Percentiles rank a stretch among this genome's conserved stretches.
Evolutionary conservation across 768 basidiomycete species (phyloP).

Genomic region (Tremella fuciformis): DNA sequence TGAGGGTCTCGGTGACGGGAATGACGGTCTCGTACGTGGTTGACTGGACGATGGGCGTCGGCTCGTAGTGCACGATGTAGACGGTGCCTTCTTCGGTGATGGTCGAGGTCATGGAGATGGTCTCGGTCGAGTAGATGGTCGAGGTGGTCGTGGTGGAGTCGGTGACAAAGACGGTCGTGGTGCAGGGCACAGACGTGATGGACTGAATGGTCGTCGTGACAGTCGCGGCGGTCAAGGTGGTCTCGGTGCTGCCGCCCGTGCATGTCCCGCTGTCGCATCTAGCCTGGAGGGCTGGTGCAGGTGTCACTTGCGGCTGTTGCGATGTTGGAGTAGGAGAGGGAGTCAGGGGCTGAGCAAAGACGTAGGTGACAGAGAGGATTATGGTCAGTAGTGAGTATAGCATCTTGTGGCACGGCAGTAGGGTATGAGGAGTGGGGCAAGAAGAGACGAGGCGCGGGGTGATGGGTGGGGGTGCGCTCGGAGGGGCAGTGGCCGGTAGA

Average conservation of each 20-base stretch:
- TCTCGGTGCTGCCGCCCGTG: slow-evolving; percentile 20
- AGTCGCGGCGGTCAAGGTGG: slow-evolving; percentile 25
- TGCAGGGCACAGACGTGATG: slow-evolving; percentile 40
- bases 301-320: not conserved
- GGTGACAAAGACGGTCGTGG: slow-evolving; percentile 35
- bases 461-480: not conserved
- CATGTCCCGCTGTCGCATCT: slow-evolving; percentile 30
- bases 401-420: not conserved
- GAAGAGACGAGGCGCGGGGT: not conserved
- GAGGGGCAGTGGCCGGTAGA: not conserved
- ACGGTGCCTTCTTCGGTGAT: slow-evolving; percentile 36
- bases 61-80: slow-evolving; percentile 32
- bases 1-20: slow-evolving; percentile 31
- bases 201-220: slow-evolving; percentile 38
- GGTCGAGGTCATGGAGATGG: slow-evolving; percentile 30
- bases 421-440: not conserved
- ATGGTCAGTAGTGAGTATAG: too few relatives aligned
- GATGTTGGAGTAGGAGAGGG: not conserved
- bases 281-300: not conserved
- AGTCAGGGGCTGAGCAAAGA: slow-evolving; percentile 2
- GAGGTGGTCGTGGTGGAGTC: slow-evolving; percentile 25
- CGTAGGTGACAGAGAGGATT: not conserved
- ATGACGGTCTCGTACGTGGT: slow-evolving; percentile 19
- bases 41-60: slow-evolving; percentile 32
- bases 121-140: slow-evolving; percentile 41